These are phyloP conservation scores for Alternaria incomplexa DNA, from an alignment of 2,329 filamentous ascomycete genomes.

Conservation along the genomic window DNA sequence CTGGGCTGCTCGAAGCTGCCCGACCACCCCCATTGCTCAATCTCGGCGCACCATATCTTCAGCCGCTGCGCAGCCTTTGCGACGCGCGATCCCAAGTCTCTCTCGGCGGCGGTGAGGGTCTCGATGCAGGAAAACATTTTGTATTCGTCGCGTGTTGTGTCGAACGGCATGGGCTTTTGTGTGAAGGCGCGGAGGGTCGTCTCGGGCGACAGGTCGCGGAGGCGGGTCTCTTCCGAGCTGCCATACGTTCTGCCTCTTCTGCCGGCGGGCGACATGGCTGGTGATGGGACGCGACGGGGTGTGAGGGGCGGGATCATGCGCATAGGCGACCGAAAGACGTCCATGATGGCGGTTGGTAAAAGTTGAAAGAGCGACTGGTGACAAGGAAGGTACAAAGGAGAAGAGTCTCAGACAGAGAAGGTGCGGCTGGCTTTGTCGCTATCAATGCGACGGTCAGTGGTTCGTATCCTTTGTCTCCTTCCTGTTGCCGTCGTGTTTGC, in stretches of 20 bases:
- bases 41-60: constrained; percentile 76
- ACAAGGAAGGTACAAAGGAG: constrained; percentile 15
- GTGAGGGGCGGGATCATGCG: constrained; percentile 41
- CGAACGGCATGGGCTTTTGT: constrained; percentile 52
- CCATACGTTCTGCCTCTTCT: constrained; percentile 32
- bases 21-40: constrained; percentile 67
- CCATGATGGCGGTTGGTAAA: constrained; percentile 26
- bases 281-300: constrained; percentile 40
- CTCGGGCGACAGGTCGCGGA: constrained; percentile 49
- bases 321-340: constrained; percentile 36
- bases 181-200: constrained; percentile 52
- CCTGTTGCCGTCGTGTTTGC: constrained; percentile 12
- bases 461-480: constrained; percentile 17
- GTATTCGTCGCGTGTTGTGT: constrained; percentile 50
- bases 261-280: constrained; percentile 42
- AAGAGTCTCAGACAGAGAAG: constrained; percentile 2
- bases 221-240: constrained; percentile 39
- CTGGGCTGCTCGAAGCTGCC: constrained; percentile 54
- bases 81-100: constrained; percentile 73
- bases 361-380: constrained; percentile 24
- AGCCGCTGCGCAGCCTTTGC: constrained; percentile 74
- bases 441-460: constrained; percentile 24
- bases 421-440: background rate
- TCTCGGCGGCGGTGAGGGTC: constrained; percentile 67
- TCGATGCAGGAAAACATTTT: constrained; percentile 63